Conservation (phyloP, 148 eudicot species). For the Silene latifolia region DNA sequence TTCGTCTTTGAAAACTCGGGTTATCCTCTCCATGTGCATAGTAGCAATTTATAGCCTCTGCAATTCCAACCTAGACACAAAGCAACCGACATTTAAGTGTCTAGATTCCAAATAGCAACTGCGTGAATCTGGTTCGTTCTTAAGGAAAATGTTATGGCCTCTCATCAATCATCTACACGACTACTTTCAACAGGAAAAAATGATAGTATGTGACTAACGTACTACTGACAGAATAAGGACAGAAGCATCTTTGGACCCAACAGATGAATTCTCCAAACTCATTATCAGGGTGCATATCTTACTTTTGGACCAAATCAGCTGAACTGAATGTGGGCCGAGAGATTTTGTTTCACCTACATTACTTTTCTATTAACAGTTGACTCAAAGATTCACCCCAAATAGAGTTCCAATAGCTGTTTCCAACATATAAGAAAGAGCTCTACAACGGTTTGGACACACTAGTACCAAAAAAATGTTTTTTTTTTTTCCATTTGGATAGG, state of each 20-base stretch:
- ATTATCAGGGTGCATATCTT: no score
- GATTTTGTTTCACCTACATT: neutral
- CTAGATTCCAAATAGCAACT: neutral
- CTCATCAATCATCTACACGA: neutral
- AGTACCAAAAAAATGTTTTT: neutral
- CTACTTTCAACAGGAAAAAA: neutral
- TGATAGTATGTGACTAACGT: no score
- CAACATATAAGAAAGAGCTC: neutral
- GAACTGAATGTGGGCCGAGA: neutral
- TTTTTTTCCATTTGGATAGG: neutral
- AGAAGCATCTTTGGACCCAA: no score
- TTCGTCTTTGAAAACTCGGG: slow-evolving; percentile 80
- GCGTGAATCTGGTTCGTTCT: neutral
- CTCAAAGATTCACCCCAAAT: neutral
- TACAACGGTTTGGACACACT: neutral
- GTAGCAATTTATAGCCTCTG: slow-evolving; percentile 86
- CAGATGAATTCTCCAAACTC: no score
- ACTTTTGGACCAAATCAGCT: neutral
- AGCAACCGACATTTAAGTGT: slow-evolving; percentile 16
- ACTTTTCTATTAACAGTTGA: neutral
- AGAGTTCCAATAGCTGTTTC: neutral
- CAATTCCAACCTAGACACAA: slow-evolving; percentile 72
- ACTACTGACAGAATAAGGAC: no score
- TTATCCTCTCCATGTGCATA: slow-evolving; percentile 85
- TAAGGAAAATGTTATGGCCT: neutral